Percentiles rank a stretch among this genome's conserved stretches.
phyloP scores from a whole-genome alignment of 2,329 filamentous ascomycete species.

The Lachnellula arida region DNA sequence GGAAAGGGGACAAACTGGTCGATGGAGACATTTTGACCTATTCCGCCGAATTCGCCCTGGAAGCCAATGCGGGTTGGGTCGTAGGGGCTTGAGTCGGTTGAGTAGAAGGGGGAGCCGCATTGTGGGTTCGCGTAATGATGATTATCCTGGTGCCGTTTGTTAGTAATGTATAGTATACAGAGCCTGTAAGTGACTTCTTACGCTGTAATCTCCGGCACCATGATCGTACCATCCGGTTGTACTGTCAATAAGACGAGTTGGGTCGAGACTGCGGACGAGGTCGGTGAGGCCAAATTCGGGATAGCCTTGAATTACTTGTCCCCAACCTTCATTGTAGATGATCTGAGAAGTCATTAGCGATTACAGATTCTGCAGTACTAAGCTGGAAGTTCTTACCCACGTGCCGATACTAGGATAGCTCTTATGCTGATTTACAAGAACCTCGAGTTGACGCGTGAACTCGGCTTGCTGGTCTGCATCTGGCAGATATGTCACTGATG shows the following conservation, averaged over 20 bases:
- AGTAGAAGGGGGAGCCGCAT: constrained; percentile 66
- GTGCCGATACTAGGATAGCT: constrained; percentile 58
- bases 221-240: constrained; percentile 65
- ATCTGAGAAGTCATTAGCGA: constrained; percentile 35
- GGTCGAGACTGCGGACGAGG: constrained; percentile 52
- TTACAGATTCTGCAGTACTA: background rate
- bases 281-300: constrained; percentile 55
- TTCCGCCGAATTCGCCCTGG: constrained; percentile 67
- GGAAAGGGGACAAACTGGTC: constrained; percentile 46
- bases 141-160: constrained; percentile 48
- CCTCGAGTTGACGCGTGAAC: constrained; percentile 44
- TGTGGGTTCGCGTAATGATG: constrained; percentile 69
- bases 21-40: constrained; percentile 59
- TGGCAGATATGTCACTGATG: constrained; percentile 28
- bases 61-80: constrained; percentile 58
- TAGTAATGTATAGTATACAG: background rate
- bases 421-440: constrained; percentile 40
- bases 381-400: constrained; percentile 43
- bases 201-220: constrained; percentile 58
- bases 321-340: constrained; percentile 72
- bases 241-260: constrained; percentile 58
- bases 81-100: constrained; percentile 48
- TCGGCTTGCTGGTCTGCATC: constrained; percentile 52
- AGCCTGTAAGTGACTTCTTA: constrained; percentile 13
- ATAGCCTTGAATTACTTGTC: constrained; percentile 47